phyloP scores from a whole-genome alignment of 106 monocot genomes.

The Platanthera zijinensis region DNA sequence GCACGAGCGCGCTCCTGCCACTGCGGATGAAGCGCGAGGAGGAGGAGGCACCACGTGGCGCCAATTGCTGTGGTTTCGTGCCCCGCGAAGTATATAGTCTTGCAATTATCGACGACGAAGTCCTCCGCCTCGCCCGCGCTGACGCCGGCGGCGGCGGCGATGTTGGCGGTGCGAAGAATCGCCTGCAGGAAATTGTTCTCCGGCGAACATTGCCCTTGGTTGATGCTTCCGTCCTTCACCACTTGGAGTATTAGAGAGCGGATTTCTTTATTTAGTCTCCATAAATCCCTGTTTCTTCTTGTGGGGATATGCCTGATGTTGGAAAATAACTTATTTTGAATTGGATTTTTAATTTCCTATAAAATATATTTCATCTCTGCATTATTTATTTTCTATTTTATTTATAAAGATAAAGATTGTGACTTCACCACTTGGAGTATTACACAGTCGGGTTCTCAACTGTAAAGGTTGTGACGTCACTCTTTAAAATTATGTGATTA shows the following conservation, averaged over 20 bases:
- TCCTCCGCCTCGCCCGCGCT: constrained; percentile 11
- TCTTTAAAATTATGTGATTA: too few species aligned
- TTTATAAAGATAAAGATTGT: too few species aligned
- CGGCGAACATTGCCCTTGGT: not conserved
- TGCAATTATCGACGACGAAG: constrained; percentile 80
- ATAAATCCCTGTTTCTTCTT: constrained; percentile 35
- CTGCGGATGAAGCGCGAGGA: constrained; percentile 50
- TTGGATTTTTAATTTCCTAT: not conserved
- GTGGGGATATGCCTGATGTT: constrained; percentile 36
- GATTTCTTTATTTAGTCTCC: constrained; percentile 42
- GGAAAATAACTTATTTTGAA: not conserved
- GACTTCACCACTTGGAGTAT: too few species aligned
- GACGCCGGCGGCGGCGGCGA: not conserved
- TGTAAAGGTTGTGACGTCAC: too few species aligned
- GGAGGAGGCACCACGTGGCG: constrained; percentile 64
- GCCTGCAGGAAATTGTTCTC: constrained; percentile 37
- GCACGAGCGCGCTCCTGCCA: constrained; percentile 61
- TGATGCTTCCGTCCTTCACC: constrained; percentile 22
- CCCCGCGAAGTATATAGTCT: constrained; percentile 77
- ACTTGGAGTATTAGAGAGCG: constrained; percentile 28
- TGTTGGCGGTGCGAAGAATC: constrained; percentile 28
- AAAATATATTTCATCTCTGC: too few species aligned
- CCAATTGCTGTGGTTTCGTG: constrained; percentile 55
- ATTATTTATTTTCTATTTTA: too few species aligned
- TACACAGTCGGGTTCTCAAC: too few species aligned